Conservation (phyloP, 2,329 filamentous ascomycete genomes). For the Ophiostoma pallidulum region DNA sequence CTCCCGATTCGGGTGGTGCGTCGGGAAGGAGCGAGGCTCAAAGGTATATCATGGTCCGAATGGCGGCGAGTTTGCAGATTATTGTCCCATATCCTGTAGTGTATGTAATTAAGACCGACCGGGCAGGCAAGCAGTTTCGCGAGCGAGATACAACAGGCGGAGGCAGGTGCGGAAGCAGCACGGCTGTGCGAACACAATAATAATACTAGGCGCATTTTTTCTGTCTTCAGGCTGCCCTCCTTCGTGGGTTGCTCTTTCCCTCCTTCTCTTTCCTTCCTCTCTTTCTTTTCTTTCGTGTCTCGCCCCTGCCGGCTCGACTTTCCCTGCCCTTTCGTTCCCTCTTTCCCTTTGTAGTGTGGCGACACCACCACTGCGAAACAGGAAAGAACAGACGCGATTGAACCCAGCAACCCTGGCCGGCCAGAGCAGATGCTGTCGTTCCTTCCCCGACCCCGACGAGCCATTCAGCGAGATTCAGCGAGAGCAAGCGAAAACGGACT, state of each 20-base stretch:
- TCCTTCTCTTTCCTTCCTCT: constrained; percentile 4
- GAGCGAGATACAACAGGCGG: constrained; percentile 1
- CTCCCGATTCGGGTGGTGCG: no score
- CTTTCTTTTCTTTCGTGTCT: background rate
- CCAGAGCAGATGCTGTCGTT: background rate
- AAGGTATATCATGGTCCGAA: no score
- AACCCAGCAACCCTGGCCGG: constrained; percentile 1
- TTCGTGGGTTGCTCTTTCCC: constrained; percentile 4
- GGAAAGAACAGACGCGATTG: constrained; percentile 6
- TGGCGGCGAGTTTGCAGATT: no score
- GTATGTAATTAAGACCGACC: no score
- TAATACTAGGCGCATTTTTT: constrained; percentile 2
- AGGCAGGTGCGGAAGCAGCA: constrained; percentile 9
- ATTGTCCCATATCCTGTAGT: no score
- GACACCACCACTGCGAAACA: constrained; percentile 1
- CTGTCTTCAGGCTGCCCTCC: constrained; percentile 1
- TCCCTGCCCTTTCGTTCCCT: background rate
- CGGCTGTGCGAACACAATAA: constrained; percentile 3
- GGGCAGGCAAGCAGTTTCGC: background rate
- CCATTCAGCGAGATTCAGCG: no score
- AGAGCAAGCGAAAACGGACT: background rate
- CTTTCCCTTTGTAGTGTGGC: background rate
- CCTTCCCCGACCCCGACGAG: background rate
- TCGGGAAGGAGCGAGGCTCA: background rate
- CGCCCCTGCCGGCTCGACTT: background rate